Base-by-base conservation (phyloP, 192 early-diverging fungal species). In the Oehlia diaphana region DNA sequence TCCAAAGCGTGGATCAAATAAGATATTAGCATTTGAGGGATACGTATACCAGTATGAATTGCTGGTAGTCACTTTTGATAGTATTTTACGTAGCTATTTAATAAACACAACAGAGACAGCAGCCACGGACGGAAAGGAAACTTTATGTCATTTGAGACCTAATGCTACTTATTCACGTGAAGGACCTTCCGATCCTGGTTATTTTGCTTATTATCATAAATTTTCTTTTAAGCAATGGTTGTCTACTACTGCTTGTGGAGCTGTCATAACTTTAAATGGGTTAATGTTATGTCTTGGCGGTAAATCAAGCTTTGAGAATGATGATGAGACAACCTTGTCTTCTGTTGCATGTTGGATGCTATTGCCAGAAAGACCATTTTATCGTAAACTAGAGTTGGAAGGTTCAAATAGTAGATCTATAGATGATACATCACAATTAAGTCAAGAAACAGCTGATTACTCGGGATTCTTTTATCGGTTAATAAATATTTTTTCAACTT, bases 21-120 rank as follows among this genome's bases (percentile, higher is more conserved):
- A n/a, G 33, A 63, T 66, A 23, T 23, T 84, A 9, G 50, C 62
- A 14, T 85, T 79, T 63, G 80, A 88, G 10, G 88, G 84, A 2
- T 77, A 89, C 53, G 37, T 53, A 3, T 90, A 90, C 66, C 84
- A 86, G 21, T 87, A 90, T 67, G 87, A 89, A 72, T 79, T 90
- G 4, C 26, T 90, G 23, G 80, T 85, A 13, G 81, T 90, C 74
- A 89, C 85, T 7, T 89, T 87, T 78, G 87, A 86, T 62, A 84
- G 89, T 39, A 76, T 84, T 19, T 79, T 90, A 6, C 82, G 88
- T 65, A 88, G 87, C 65, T 90, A 89, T 75, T 80, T 90, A 42
- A 80, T 90, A 63, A 91, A 90, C 80, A 79, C 79, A 9, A 26
- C 81, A 14, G 82, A 87, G 16, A 14, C 80, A 4, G 79, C 79